A percentile compares a stretch with the other conserved stretches of the same genome.
phyloP scores from a whole-genome alignment of 441 rosid genomes.

The Pelargonium cotyledonis region DNA sequence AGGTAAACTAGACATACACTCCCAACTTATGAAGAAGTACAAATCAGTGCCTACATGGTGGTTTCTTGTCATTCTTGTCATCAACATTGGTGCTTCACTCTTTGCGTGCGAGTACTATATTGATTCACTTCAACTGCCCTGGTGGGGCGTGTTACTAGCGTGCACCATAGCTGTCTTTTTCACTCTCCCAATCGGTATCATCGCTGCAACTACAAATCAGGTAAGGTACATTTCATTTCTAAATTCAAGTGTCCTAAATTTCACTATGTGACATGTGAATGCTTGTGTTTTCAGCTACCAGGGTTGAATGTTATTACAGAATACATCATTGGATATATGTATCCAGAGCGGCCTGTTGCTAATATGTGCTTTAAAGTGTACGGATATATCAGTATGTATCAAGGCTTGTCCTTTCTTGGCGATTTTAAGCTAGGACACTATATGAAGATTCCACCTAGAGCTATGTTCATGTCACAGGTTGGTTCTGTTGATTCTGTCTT shows the following conservation, averaged over 20 bases:
- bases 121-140: slow-evolving; percentile 75
- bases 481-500: no score
- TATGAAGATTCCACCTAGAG: slow-evolving; percentile 89
- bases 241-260: not conserved
- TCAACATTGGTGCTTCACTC: slow-evolving; percentile 43
- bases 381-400: slow-evolving; percentile 79
- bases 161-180: slow-evolving; percentile 60
- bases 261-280: not conserved
- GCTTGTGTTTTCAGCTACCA: slow-evolving; percentile 43
- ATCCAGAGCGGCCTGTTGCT: slow-evolving; percentile 79
- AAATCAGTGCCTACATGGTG: slow-evolving; percentile 85
- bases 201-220: slow-evolving; percentile 88
- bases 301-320: slow-evolving; percentile 81
- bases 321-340: slow-evolving; percentile 68
- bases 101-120: slow-evolving; percentile 49
- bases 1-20: slow-evolving; percentile 53
- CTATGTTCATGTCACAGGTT: slow-evolving; percentile 54
- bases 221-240: slow-evolving; percentile 23
- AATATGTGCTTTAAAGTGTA: slow-evolving; percentile 79
- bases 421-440: slow-evolving; percentile 92
- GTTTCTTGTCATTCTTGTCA: slow-evolving; percentile 50
- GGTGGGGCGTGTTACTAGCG: slow-evolving; percentile 81
- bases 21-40: slow-evolving; percentile 67
- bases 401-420: slow-evolving; percentile 66
- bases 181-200: slow-evolving; percentile 77